Percentiles rank a stretch among this genome's conserved stretches.
phyloP scores from a whole-genome alignment of 495 filamentous ascomycete species.

The Xylaria curta region DNA sequence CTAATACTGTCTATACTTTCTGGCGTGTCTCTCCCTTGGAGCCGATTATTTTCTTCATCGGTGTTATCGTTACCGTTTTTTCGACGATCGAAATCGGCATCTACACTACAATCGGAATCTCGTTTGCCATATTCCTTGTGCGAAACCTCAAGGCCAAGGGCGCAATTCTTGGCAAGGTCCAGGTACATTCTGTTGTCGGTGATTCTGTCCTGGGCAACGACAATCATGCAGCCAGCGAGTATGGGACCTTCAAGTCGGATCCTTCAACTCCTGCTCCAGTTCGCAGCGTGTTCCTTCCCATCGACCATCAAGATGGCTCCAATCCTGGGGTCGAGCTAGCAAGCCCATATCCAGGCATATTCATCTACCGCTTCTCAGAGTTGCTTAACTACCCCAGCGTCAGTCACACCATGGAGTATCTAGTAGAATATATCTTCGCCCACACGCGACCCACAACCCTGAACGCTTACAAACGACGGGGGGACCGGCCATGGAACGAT shows the following conservation, averaged over 20 bases:
- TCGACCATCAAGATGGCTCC: constrained; percentile 85
- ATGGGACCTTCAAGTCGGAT: constrained; percentile 56
- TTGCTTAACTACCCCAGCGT: constrained; percentile 97
- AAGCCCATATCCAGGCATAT: constrained; percentile 89
- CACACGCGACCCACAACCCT: constrained; percentile 80
- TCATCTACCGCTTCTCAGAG: constrained; percentile 97
- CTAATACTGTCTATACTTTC: constrained; percentile 94
- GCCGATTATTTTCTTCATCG: constrained; percentile 90
- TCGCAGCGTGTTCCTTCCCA: constrained; percentile 88
- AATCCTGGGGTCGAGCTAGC: constrained; percentile 84
- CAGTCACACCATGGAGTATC: constrained; percentile 84
- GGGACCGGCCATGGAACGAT: constrained; percentile 97
- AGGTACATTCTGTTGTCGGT: constrained; percentile 87
- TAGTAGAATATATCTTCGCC: constrained; percentile 75
- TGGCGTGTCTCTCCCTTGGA: constrained; percentile 93
- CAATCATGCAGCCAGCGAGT: constrained; percentile 42
- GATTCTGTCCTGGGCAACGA: constrained; percentile 75
- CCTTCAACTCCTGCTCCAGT: constrained; percentile 39
- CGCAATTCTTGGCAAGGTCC: constrained; percentile 86
- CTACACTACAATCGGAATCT: constrained; percentile 81
- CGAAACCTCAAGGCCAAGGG: constrained; percentile 84
- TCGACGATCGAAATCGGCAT: constrained; percentile 89
- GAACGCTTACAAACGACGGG: constrained; percentile 63
- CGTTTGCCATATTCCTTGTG: constrained; percentile 81
- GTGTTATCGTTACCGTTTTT: constrained; percentile 91